phyloP scores from a whole-genome alignment of 2,329 filamentous ascomycete genomes.

The Huntiella abstrusa region DNA sequence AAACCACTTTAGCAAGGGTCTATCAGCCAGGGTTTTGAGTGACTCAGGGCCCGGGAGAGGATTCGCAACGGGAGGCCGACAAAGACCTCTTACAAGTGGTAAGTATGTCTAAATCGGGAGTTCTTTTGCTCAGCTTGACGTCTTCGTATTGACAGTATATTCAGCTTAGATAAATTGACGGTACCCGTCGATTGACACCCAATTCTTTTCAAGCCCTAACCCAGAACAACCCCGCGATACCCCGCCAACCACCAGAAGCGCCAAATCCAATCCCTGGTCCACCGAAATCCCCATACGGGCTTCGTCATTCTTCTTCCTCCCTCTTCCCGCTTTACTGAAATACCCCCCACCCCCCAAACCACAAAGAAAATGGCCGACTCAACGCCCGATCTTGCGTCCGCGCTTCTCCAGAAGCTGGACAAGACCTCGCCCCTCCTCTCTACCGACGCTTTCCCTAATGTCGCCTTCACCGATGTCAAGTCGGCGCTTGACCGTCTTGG shows the following conservation, averaged over 20 bases:
- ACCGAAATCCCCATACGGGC: neutral
- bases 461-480: constrained; percentile 54
- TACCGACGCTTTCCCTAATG: constrained; percentile 47
- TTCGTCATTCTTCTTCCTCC: constrained; percentile 1
- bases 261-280: neutral
- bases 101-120: too few species aligned
- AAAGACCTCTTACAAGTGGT: neutral
- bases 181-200: too few species aligned
- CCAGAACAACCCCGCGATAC: neutral
- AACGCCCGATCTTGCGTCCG: constrained; percentile 38
- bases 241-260: neutral
- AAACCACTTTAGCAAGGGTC: neutral
- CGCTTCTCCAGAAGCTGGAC: constrained; percentile 47
- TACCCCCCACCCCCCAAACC: neutral
- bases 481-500: constrained; percentile 70
- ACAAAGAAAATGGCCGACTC: constrained; percentile 24
- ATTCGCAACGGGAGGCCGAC: neutral
- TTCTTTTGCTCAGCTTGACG: too few species aligned
- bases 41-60: constrained; percentile 1
- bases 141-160: too few species aligned
- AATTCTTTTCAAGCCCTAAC: too few species aligned
- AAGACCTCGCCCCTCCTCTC: constrained; percentile 47
- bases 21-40: constrained; percentile 1
- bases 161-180: too few species aligned
- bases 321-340: neutral